phyloP scores from a whole-genome alignment of 495 filamentous ascomycete species.

The Lasiosphaeria ovina region DNA sequence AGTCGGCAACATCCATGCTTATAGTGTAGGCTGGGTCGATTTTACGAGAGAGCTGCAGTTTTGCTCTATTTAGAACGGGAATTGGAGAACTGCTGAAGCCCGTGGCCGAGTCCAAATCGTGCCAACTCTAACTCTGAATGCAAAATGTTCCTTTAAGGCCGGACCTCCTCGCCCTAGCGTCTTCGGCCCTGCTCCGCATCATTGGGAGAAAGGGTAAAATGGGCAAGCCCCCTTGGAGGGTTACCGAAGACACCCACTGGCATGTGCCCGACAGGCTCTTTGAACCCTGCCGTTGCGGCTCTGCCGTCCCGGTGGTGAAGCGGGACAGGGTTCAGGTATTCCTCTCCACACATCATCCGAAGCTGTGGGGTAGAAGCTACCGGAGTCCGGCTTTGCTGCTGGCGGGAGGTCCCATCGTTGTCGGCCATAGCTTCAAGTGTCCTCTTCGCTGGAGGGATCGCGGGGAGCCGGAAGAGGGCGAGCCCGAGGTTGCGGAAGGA shows the following conservation, averaged over 20 bases:
- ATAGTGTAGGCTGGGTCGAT: not conserved
- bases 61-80: not conserved
- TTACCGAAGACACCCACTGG: not conserved
- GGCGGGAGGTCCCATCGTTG: too few species aligned
- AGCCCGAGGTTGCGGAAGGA: not conserved
- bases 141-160: not conserved
- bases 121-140: not conserved
- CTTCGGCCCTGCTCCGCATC: not conserved
- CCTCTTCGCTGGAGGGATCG: too few species aligned
- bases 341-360: not conserved
- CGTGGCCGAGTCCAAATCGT: not conserved
- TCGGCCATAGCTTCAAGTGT: too few species aligned
- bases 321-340: not conserved
- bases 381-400: too few species aligned
- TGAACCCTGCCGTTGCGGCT: not conserved
- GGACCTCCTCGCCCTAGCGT: not conserved
- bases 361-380: not conserved
- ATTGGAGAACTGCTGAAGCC: not conserved
- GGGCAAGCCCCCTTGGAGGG: not conserved
- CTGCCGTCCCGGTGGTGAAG: not conserved
- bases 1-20: not conserved
- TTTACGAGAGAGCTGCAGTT: not conserved
- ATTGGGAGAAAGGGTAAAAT: not conserved
- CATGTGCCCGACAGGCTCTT: not conserved
- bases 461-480: not conserved